Evolutionary conservation across 768 basidiomycete genomes (phyloP).

Genomic region (Hericium alpestre): DNA sequence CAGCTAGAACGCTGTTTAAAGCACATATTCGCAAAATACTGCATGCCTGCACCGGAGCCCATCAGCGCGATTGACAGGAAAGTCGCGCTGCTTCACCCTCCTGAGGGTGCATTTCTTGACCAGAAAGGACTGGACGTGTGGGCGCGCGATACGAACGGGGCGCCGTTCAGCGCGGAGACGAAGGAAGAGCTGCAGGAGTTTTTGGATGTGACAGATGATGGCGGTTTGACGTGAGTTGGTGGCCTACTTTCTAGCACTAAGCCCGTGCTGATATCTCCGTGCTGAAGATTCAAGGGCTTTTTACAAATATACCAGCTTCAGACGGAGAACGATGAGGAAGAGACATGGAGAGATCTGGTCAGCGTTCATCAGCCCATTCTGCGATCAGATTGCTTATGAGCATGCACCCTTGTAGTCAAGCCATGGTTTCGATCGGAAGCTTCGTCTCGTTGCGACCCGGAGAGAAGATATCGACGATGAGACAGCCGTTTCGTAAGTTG

Average conservation of each 20-base stretch:
- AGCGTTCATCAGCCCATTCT: slow-evolving; percentile 13
- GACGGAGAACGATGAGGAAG: slow-evolving; percentile 73
- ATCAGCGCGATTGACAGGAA: slow-evolving; percentile 6
- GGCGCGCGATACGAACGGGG: slow-evolving; percentile 76
- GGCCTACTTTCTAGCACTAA: not conserved
- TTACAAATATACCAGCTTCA: slow-evolving; percentile 79
- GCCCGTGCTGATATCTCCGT: no score
- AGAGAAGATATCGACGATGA: slow-evolving; percentile 36
- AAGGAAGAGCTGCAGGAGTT: slow-evolving; percentile 64
- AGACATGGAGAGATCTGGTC: slow-evolving; percentile 78
- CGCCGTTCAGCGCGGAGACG: slow-evolving; percentile 63
- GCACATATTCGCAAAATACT: slow-evolving; percentile 75
- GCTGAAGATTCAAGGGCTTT: slow-evolving; percentile 62
- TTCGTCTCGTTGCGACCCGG: slow-evolving; percentile 44
- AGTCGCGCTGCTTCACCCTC: slow-evolving; percentile 14
- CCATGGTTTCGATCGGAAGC: slow-evolving; percentile 65
- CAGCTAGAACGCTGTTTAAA: slow-evolving; percentile 62
- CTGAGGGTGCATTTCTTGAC: slow-evolving; percentile 45
- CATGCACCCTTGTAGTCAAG: slow-evolving; percentile 33
- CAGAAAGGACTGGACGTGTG: slow-evolving; percentile 58
- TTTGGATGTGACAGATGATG: slow-evolving; percentile 63
- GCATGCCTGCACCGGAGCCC: slow-evolving; percentile 34
- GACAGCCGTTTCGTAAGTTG: slow-evolving; percentile 1
- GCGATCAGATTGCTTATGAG: no score
- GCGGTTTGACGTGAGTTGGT: slow-evolving; percentile 55